Base-by-base conservation (phyloP, 75 land plant genomes). In the Selaginella tamariscina region DNA sequence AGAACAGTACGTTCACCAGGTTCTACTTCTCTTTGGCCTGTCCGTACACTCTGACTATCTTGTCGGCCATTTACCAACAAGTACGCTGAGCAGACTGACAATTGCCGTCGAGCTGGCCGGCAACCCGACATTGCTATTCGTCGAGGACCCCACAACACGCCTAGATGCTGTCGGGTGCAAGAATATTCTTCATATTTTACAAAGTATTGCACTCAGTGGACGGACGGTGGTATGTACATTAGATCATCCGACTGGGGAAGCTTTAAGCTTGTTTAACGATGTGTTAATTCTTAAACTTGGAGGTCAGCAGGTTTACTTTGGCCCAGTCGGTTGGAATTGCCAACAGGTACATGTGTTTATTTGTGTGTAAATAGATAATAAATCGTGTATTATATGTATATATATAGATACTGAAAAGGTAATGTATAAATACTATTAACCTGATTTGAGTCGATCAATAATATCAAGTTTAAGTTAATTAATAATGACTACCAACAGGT, bases 51-150 rank as follows among this genome's bases (percentile, higher is more conserved):
- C 57, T 30, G 65, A 77, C 32, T 67, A 77, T n/a, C 71, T 77
- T 15, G 56, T 77, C 9, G 71, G 75, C 0, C 68, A 68, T 24
- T 67, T 72, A 29, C n/a, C 67, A 65, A 33, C 75, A 77, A 29
- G 67, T 71, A 39, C 49, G 15, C 5, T 5, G 15, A 39, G 49
- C 11, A 39, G 15, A 39, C 49, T 39, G 5, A 39, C 49, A 5
- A 71, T 71, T 24, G 77, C 77, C 29, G 77, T 75, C 24, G 77
- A 75, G 26, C 67, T 72, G 28, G 70, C 70, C 29, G 73, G 66
- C 30, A 76, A 76, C 56, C 78, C 74, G 9, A 71, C 73, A 33
- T 33, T 76, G 13, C 78, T 76, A 26, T 56, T 76, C 31, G 65
- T 76, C 0, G 78, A 76, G 28, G 78, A 76, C 27, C 74, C 78